Conservation (phyloP, 83 land plant species). For the Thuja plicata region DNA sequence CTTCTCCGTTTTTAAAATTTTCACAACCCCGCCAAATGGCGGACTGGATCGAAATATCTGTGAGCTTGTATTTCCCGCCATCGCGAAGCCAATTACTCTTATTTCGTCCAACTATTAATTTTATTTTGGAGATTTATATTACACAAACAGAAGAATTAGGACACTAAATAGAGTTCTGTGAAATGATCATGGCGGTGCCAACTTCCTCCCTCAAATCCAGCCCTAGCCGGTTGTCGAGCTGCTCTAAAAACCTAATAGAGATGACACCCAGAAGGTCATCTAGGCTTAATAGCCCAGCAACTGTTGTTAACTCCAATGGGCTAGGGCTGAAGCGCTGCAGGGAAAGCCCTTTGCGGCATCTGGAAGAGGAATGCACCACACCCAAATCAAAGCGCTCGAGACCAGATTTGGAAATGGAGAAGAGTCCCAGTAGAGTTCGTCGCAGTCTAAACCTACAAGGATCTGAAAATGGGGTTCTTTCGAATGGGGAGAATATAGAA, state of each 20-base stretch:
- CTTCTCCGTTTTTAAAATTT: not conserved
- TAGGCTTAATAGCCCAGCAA: not conserved
- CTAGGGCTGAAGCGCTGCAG: not conserved
- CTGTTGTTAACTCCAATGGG: not conserved
- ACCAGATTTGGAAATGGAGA: not conserved
- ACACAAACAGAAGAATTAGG: not conserved
- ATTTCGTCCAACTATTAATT: not conserved
- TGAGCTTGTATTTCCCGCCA: not conserved
- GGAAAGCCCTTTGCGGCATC: not conserved
- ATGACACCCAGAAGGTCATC: conserved; percentile 4
- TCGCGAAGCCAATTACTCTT: not conserved
- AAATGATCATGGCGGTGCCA: not conserved
- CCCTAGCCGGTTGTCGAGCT: not conserved
- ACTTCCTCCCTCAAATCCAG: not conserved
- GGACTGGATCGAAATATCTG: not conserved
- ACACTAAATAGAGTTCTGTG: not conserved
- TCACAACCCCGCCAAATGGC: not conserved
- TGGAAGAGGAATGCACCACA: not conserved
- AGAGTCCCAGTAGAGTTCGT: not conserved
- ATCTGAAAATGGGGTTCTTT: not conserved
- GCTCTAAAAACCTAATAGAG: not conserved
- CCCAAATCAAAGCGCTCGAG: conserved; percentile 3
- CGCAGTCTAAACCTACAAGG: not conserved
- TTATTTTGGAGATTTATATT: not conserved
- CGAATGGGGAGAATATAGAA: not conserved